Evolutionary conservation across 2,329 filamentous ascomycete species (phyloP), one percentile per base, ranked within the genome.

Genomic region (Lasiodiplodia citricola): DNA sequence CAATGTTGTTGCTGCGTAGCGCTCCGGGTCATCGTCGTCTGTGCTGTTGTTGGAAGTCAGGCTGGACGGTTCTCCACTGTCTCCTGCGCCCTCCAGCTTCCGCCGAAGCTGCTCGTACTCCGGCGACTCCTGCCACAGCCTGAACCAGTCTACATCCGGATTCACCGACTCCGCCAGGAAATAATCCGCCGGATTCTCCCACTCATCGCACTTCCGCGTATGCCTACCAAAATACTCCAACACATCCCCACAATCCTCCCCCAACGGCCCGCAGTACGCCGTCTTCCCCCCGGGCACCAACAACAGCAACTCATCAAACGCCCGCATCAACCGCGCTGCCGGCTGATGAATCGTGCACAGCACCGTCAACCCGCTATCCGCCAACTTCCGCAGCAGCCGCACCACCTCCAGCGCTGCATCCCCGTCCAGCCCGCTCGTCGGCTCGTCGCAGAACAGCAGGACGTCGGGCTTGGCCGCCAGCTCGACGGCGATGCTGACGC

Each of bases 401-500:
- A 91, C 0, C 88, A 86, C 85, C 87, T 91, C 0, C 89, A 87
- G 63, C 84, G 87, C 75, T 21, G 38, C 23, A 91, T 78, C 54
- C 10, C 52, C 60, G 41, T 67, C 65, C 10, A 67, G 65, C 7
- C 65, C 65, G 13, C 56, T 52, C 74, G 74, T 75, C 3, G 64
- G 88, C 73, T 90, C 87, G 65, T 90, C 88, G 10, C 90, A 80
- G 79, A 90, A 90, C 1, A 90, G 83, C 0, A 90, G 78, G 0
- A 90, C 81, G 70, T 85, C 85, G 0, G 91, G 91, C 75, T 91
- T 88, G 2, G 91, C 90, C 8, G 90, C 90, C 16, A 92, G 80
- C 75, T 93, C 91, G 8, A 92, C 90, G 70, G 89, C 91, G 69
- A 92, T 92, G 0, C 90, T 92, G 10, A 92, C 81, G 63, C 90